phyloP scores from a whole-genome alignment of 495 filamentous ascomycete genomes.

The Hypoxylon cercidicola region DNA sequence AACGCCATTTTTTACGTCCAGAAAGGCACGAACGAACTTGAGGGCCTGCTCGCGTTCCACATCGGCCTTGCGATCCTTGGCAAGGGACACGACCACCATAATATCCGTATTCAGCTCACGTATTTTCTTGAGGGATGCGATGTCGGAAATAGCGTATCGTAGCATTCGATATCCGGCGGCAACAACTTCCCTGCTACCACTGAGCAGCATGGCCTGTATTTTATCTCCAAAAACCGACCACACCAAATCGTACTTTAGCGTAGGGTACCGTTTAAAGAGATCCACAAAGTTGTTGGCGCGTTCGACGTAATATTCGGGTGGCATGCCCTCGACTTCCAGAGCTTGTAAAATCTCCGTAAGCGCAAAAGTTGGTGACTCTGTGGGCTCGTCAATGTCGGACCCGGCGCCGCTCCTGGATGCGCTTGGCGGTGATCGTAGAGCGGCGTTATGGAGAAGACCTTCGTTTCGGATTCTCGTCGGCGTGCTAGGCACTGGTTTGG shows the following conservation, averaged over 20 bases:
- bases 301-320: constrained; percentile 93
- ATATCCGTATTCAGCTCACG: constrained; percentile 89
- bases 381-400: constrained; percentile 73
- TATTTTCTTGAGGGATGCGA: constrained; percentile 87
- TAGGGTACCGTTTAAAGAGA: constrained; percentile 90
- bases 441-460: constrained; percentile 71
- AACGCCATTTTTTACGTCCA: constrained; percentile 94
- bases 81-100: constrained; percentile 86
- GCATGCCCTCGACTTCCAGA: constrained; percentile 85
- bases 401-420: constrained; percentile 60
- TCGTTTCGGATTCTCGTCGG: constrained; percentile 76
- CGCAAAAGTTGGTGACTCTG: constrained; percentile 90
- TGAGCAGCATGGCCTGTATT: constrained; percentile 93
- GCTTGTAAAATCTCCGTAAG: constrained; percentile 89
- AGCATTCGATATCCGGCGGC: constrained; percentile 94
- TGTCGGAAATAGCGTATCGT: constrained; percentile 92
- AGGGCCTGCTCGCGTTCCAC: constrained; percentile 96
- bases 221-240: constrained; percentile 94
- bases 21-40: constrained; percentile 94
- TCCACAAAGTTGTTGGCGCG: constrained; percentile 90
- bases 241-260: constrained; percentile 92
- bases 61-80: constrained; percentile 94
- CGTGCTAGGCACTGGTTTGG: constrained; percentile 72
- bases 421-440: constrained; percentile 72
- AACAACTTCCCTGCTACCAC: constrained; percentile 93